These are phyloP conservation scores for Fusarium subtropicale DNA, from an alignment of 2,329 filamentous ascomycete species.

Conservation along the genomic window DNA sequence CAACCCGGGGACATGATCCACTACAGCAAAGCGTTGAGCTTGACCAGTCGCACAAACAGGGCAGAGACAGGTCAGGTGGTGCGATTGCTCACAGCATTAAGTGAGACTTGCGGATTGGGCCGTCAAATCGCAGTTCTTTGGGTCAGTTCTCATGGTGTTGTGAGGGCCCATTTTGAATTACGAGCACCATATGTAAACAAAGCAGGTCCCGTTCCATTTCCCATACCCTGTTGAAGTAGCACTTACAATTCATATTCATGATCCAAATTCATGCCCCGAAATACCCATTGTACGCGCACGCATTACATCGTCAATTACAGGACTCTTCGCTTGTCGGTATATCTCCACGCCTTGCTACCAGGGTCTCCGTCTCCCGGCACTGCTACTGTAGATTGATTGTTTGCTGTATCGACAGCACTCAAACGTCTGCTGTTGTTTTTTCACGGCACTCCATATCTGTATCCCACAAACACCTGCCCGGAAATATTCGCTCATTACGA, in stretches of 20 bases:
- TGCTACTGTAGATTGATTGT: neutral
- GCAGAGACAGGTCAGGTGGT: slow-evolving; percentile 43
- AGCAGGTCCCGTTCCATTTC: slow-evolving; percentile 33
- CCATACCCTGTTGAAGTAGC: slow-evolving; percentile 21
- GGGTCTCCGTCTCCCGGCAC: slow-evolving; percentile 10
- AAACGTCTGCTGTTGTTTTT: slow-evolving; percentile 20
- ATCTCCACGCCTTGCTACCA: slow-evolving; percentile 4
- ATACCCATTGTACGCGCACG: slow-evolving; percentile 12
- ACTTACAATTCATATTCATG: slow-evolving; percentile 32
- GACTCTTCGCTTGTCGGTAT: slow-evolving; percentile 9
- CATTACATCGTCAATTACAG: slow-evolving; percentile 23
- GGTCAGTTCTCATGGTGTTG: slow-evolving; percentile 38
- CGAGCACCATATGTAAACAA: slow-evolving; percentile 42
- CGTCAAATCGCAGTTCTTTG: slow-evolving; percentile 26
- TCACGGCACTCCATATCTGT: slow-evolving; percentile 32
- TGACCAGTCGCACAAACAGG: slow-evolving; percentile 33
- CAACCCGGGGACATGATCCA: slow-evolving; percentile 29
- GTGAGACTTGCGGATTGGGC: slow-evolving; percentile 36
- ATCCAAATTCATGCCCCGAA: slow-evolving; percentile 17
- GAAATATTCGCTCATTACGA: slow-evolving; percentile 33
- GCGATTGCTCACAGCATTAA: slow-evolving; percentile 39
- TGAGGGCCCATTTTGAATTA: slow-evolving; percentile 30
- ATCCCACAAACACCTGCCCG: slow-evolving; percentile 24
- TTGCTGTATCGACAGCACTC: slow-evolving; percentile 26
- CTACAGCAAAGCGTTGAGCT: slow-evolving; percentile 34